Percentiles rank a stretch among this genome's conserved stretches.
Conservation (phyloP, 345 rosid species). For the Alliaria petiolata region DNA sequence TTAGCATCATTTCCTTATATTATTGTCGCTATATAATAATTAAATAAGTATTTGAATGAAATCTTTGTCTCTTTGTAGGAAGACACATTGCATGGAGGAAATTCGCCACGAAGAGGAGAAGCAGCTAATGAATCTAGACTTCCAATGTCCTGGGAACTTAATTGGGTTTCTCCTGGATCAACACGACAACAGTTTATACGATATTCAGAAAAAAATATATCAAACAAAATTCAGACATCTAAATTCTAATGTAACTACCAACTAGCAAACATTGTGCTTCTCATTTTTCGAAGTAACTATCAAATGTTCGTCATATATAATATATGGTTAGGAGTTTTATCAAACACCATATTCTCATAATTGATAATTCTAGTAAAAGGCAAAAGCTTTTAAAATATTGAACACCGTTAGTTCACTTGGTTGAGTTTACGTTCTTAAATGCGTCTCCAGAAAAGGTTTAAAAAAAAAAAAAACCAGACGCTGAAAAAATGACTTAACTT, state of each 20-base stretch:
- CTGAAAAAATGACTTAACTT: background rate
- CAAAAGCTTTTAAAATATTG: background rate
- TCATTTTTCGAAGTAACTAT: background rate
- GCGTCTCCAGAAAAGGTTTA: background rate
- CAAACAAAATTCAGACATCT: background rate
- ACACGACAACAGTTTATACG: background rate
- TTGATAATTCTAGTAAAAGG: background rate
- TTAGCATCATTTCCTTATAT: background rate
- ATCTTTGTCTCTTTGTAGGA: conserved; percentile 20
- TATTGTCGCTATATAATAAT: background rate
- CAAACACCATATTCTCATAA: background rate
- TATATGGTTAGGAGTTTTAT: background rate
- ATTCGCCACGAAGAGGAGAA: conserved; percentile 19
- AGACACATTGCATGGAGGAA: conserved; percentile 3
- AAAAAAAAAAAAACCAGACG: background rate
- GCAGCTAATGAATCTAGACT: conserved; percentile 27
- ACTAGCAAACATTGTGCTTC: background rate
- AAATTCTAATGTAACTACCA: background rate
- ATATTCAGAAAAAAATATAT: background rate
- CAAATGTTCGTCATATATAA: background rate
- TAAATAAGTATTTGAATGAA: conserved; percentile 11
- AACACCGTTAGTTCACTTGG: background rate
- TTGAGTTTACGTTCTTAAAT: background rate
- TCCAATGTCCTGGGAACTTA: conserved; percentile 26
- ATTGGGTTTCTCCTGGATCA: conserved; percentile 27